Evolutionary conservation across 306 rosid genomes (phyloP), one percentile per base, ranked within the genome.

Genomic region (Lathyrus tuberosus): DNA sequence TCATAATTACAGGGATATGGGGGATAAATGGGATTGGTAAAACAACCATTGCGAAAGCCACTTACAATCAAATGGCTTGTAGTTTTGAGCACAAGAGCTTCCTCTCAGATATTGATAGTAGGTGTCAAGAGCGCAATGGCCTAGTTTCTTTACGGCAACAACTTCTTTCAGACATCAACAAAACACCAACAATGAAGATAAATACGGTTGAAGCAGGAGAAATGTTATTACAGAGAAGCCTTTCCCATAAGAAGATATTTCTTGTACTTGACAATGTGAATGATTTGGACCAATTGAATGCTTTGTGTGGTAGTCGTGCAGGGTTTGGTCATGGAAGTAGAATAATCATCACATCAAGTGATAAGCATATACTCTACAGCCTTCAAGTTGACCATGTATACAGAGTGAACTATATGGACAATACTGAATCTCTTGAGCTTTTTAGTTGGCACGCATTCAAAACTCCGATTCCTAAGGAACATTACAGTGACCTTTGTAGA

Each of bases 241-340:
- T 77, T 35, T 0, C n/a, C 8, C 22, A 3, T 2, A 64, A 43
- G 30, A 64, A 43, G 30, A 30, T 43, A 14, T 26, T 76, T 52
- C 31, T 69, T 42, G 66, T 76, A 44, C 80, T 68, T 37, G 80
- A 76, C 10, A 3, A 15, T 47, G 53, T 47, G 22, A 47, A n/a
- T 47, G 2, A 47, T 6, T 47, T 47, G 53, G 53, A 47, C 16
- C 53, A 47, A 6, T 47, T 24, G 26, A 24, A 24, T 24, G 26
- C 26, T 24, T 24, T 24, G 26, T 24, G 26, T 24, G 26, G 3
- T 47, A 15, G 22, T 47, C 22, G 22, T 47, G 53, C n/a, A 15
- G 16, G 53, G 53, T 24, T 73, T 49, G 48, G 63, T 62, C 31
- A 1, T 3, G 70, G 70, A 9, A 73, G 77, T 38, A 28, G 3